Base-by-base conservation (phyloP, 2,329 filamentous ascomycete genomes). In the Lecanicillium sp. region DNA sequence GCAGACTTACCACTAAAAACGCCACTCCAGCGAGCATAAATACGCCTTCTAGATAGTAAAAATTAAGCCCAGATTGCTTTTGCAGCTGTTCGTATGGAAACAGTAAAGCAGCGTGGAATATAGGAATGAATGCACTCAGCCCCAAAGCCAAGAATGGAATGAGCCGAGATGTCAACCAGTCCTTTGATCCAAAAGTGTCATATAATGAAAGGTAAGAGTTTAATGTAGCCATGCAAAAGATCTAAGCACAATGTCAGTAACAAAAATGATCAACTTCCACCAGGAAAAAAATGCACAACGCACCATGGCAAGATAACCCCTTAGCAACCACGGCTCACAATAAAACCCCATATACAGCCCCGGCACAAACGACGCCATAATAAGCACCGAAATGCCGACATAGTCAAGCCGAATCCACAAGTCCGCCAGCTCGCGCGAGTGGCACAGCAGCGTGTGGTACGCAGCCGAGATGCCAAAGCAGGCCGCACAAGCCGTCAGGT, bases 331-430 rank as follows among this genome's bases (percentile, higher is more conserved):
- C n/a, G 49, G 48, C 42, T 62, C 59, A 41, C 59, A 64, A 40
- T 58, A 64, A 40, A 66, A 67, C 7, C 53, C 50, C 28, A 63
- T 51, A 38, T 65, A 65, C n/a, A 64, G 47, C 3, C 59, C 60
- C 6, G 58, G 57, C 19, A 63, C 44, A 33, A 67, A 64, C 25
- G 51, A 55, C 2, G 60, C 62, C 14, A 63, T 37, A 22, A 58
- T 66, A 31, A 62, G 50, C 9, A 60, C 35, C 14, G 63, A 43
- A 35, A 67, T 66, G 14, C 56, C 59, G 2, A 54, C 44, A 41
- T 58, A 63, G 43, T 67, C 64, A 7, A 62, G 37, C 7, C 57
- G 49, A 9, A 64, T 45, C 59, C 62, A 66, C 6, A 59, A 43
- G n/a, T 54, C 47, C 15, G 55, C 53, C 14, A 56, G 45, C 13